Percentiles rank a stretch among this genome's conserved stretches.
phyloP scores from a whole-genome alignment of 2,329 filamentous ascomycete genomes.

The Pseudogymnoascus sp. region DNA sequence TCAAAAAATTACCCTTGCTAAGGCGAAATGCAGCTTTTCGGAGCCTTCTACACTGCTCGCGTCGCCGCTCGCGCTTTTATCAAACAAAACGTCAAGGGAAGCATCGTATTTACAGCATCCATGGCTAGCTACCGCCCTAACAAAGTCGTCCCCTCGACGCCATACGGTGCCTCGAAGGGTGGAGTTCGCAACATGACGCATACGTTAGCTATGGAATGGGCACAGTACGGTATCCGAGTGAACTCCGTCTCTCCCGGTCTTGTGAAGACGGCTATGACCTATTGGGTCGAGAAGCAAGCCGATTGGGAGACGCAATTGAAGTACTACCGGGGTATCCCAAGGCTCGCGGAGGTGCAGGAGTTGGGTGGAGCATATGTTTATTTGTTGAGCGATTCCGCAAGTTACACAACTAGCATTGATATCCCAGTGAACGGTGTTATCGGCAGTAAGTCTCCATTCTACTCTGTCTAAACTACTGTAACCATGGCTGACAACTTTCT shows the following conservation, averaged over 20 bases:
- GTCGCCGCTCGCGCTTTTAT: constrained; percentile 40
- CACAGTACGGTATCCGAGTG: constrained; percentile 30
- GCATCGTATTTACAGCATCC: constrained; percentile 40
- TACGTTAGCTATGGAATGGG: constrained; percentile 33
- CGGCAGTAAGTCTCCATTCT: neutral
- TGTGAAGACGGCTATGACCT: constrained; percentile 33
- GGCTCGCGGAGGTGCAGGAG: constrained; percentile 45
- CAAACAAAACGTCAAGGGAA: constrained; percentile 36
- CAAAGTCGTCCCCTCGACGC: constrained; percentile 25
- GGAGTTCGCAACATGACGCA: constrained; percentile 36
- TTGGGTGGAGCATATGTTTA: constrained; percentile 28
- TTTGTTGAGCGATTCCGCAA: constrained; percentile 27
- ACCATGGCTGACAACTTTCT: neutral
- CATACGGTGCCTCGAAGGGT: constrained; percentile 39
- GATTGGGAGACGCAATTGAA: constrained; percentile 48
- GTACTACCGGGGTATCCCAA: constrained; percentile 48
- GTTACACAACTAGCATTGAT: constrained; percentile 33
- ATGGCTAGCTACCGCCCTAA: constrained; percentile 44
- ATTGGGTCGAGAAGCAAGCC: constrained; percentile 41
- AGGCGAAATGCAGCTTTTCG: constrained; percentile 34
- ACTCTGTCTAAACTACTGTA: neutral
- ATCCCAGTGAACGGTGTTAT: constrained; percentile 32
- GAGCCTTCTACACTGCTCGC: constrained; percentile 38
- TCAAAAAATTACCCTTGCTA: neutral
- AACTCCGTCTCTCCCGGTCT: constrained; percentile 34